A percentile compares a stretch with the other conserved stretches of the same genome.
Conservation (phyloP, 495 filamentous ascomycete species). For the Evernia prunastri region DNA sequence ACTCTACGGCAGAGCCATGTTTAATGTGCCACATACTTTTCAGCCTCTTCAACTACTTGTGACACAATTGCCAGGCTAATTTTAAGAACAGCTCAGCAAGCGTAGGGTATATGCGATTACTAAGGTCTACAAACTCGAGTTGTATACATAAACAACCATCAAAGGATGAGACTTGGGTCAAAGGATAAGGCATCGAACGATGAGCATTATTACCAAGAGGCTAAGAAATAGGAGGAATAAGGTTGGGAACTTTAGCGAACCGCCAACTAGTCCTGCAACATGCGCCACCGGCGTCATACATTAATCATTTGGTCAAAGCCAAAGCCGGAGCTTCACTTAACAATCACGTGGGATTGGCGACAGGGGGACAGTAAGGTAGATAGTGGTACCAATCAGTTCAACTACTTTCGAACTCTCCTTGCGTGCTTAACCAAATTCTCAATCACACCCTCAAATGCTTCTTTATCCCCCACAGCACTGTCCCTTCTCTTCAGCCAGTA, state of each 20-base stretch:
- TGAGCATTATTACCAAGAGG: too few relatives aligned
- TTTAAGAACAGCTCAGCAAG: not conserved
- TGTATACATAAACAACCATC: not conserved
- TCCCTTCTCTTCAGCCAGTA: slow-evolving; percentile 86
- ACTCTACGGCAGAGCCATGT: not conserved
- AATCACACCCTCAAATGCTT: slow-evolving; percentile 96
- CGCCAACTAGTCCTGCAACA: slow-evolving; percentile 6
- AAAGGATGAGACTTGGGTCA: not conserved
- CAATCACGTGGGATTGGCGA: not conserved
- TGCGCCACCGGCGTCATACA: slow-evolving; percentile 9
- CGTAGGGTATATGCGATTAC: not conserved
- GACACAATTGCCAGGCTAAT: not conserved
- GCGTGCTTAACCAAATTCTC: slow-evolving; percentile 97
- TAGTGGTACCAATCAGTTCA: not conserved
- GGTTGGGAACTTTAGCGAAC: slow-evolving; percentile 5
- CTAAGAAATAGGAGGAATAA: not conserved
- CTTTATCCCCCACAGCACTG: slow-evolving; percentile 79
- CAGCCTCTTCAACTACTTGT: not conserved
- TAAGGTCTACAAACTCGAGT: not conserved
- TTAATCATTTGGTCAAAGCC: not conserved
- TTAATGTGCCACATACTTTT: not conserved
- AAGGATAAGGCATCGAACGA: not conserved
- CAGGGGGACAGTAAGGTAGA: too few relatives aligned
- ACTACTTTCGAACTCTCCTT: slow-evolving; percentile 69
- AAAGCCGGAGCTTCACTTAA: not conserved